Conservation (phyloP, 2,329 filamentous ascomycete species). For the Alternaria ethzedia region DNA sequence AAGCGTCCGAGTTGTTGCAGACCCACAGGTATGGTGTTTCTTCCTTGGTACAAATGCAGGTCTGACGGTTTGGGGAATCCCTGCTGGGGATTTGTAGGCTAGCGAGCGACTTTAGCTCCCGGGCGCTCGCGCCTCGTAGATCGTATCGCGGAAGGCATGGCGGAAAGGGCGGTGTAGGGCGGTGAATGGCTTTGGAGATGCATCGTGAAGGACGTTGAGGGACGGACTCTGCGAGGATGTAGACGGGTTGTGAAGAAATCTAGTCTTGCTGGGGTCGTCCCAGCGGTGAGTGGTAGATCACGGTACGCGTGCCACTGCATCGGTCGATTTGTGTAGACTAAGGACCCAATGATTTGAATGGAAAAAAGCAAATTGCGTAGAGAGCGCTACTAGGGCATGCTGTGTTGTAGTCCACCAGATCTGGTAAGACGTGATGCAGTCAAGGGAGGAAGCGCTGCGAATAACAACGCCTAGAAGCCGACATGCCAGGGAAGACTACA, state of each 20-base stretch:
- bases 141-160: slow-evolving; percentile 5
- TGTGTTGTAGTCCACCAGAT: slow-evolving; percentile 11
- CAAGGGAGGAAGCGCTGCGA: not conserved
- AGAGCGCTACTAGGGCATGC: slow-evolving; percentile 1
- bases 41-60: slow-evolving; percentile 1
- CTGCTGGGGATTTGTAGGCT: slow-evolving; percentile 8
- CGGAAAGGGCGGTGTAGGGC: slow-evolving; percentile 27
- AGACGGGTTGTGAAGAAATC: not conserved
- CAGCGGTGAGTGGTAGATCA: not conserved
- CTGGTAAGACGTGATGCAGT: not conserved
- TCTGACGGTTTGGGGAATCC: slow-evolving; percentile 10
- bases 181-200: slow-evolving; percentile 20
- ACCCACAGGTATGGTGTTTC: slow-evolving; percentile 6
- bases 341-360: not conserved
- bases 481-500: not conserved
- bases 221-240: not conserved
- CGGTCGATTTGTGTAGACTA: slow-evolving; percentile 7
- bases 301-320: slow-evolving; percentile 2
- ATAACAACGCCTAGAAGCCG: not conserved
- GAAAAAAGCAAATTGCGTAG: slow-evolving; percentile 3
- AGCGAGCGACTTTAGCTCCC: slow-evolving; percentile 9
- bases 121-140: slow-evolving; percentile 9
- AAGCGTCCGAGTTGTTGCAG: not conserved
- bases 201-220: not conserved
- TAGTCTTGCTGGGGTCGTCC: not conserved